Conservation (phyloP, 208 protist species). For the Crithidia mellificae region DNA sequence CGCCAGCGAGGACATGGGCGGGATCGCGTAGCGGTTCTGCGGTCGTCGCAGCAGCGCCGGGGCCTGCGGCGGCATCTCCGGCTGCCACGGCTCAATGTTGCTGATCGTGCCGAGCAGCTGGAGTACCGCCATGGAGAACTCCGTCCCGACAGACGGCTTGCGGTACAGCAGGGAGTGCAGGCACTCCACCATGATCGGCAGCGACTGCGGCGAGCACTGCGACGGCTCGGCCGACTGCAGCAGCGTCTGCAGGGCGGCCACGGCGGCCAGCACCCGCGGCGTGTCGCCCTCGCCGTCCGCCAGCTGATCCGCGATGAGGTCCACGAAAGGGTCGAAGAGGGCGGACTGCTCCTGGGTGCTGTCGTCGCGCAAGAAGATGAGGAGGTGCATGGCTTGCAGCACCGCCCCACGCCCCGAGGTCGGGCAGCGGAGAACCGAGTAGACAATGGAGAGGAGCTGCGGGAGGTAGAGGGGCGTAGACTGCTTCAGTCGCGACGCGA, state of each 20-base stretch:
- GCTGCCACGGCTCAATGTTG: conserved; percentile 61
- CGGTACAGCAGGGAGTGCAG: conserved; percentile 78
- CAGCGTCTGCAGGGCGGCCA: conserved; percentile 66
- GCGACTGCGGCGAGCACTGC: conserved; percentile 23
- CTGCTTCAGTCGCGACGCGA: conserved; percentile 25
- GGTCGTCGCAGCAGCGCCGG: conserved; percentile 53
- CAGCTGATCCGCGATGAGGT: conserved; percentile 63
- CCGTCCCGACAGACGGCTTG: conserved; percentile 66
- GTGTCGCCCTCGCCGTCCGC: conserved; percentile 61
- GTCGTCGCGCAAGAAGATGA: conserved; percentile 76
- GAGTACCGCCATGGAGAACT: conserved; percentile 70
- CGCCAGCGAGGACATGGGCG: conserved; percentile 23
- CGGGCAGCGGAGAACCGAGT: conserved; percentile 32
- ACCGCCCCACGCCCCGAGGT: conserved; percentile 44
- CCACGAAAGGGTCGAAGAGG: conserved; percentile 67
- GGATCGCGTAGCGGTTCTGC: conserved; percentile 40
- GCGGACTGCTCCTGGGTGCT: conserved; percentile 53
- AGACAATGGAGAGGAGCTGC: conserved; percentile 31
- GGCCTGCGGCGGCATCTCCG: conserved; percentile 30
- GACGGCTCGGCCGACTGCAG: conserved; percentile 53
- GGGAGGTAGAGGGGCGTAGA: conserved; percentile 30
- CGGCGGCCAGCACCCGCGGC: conserved; percentile 47
- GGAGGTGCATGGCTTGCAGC: conserved; percentile 57
- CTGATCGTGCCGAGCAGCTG: conserved; percentile 80
- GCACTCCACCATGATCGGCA: conserved; percentile 48